phyloP scores from a whole-genome alignment of 2,329 filamentous ascomycete species.

The Arthrinium phaeospermum region DNA sequence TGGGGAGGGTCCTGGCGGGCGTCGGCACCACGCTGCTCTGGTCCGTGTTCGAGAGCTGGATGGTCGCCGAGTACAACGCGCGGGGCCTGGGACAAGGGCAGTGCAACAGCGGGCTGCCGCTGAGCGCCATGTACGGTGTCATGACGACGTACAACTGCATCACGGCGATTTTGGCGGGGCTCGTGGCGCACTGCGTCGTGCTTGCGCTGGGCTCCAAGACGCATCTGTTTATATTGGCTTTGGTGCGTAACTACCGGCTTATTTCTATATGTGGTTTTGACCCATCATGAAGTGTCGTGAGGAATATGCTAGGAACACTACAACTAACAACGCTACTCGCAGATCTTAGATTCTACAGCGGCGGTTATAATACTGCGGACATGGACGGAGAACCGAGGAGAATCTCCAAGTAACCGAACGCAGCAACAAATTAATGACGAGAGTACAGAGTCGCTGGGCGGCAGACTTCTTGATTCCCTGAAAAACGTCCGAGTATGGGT shows the following conservation, averaged over 20 bases:
- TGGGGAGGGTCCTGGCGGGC: constrained; percentile 60
- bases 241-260: not conserved
- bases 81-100: not conserved
- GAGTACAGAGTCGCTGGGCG: not conserved
- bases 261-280: too few species aligned
- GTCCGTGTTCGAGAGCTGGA: constrained; percentile 66
- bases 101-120: constrained; percentile 22
- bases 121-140: constrained; percentile 56
- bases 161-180: constrained; percentile 56
- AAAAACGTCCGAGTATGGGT: constrained; percentile 37
- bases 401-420: not conserved
- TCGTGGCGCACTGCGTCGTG: constrained; percentile 56
- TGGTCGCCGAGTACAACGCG: constrained; percentile 56
- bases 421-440: not conserved
- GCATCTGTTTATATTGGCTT: constrained; percentile 50
- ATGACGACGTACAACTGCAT: constrained; percentile 58
- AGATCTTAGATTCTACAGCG: constrained; percentile 36
- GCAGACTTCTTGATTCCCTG: not conserved
- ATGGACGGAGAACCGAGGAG: constrained; percentile 37
- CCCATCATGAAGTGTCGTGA: not conserved
- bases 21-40: constrained; percentile 62
- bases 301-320: not conserved
- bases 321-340: not conserved
- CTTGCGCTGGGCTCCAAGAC: constrained; percentile 50
- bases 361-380: constrained; percentile 37